These are phyloP conservation scores for Alternaria sp. DNA, from an alignment of 2,329 filamentous ascomycete species.

Conservation along the genomic window DNA sequence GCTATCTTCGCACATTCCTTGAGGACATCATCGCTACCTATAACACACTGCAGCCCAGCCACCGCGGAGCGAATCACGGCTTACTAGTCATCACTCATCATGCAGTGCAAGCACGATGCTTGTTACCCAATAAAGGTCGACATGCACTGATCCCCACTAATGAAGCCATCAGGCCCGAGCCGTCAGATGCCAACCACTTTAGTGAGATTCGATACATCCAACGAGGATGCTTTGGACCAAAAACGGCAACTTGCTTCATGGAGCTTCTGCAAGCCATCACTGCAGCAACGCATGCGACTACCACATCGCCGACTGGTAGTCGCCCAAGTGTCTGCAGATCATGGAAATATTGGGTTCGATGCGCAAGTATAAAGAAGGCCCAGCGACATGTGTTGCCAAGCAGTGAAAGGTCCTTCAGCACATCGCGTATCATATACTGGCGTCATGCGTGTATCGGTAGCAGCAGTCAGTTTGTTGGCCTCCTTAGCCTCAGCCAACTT, in stretches of 20 bases:
- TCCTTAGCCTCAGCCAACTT: constrained; percentile 5
- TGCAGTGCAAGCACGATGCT: background rate
- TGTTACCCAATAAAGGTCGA: background rate
- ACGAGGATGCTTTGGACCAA: background rate
- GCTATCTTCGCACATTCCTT: background rate
- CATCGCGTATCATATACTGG: background rate
- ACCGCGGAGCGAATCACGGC: background rate
- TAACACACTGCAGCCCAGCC: background rate
- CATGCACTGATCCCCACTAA: constrained; percentile 8
- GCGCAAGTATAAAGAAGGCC: background rate
- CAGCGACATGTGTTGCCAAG: background rate
- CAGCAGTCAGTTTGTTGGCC: background rate
- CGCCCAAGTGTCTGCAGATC: background rate
- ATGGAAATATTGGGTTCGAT: background rate
- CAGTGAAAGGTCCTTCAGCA: no score
- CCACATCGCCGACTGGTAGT: background rate
- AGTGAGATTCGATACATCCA: background rate
- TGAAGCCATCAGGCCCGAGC: background rate
- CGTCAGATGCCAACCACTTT: constrained; percentile 7
- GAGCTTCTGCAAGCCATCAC: constrained; percentile 9
- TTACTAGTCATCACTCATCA: constrained; percentile 1
- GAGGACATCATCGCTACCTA: background rate
- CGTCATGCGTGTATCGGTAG: background rate
- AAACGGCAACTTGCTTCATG: background rate
- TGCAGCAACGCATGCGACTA: background rate